These are phyloP conservation scores for Rhodotorula sp. DNA, from an alignment of 1,284 basidiomycete genomes.

Conservation along the genomic window DNA sequence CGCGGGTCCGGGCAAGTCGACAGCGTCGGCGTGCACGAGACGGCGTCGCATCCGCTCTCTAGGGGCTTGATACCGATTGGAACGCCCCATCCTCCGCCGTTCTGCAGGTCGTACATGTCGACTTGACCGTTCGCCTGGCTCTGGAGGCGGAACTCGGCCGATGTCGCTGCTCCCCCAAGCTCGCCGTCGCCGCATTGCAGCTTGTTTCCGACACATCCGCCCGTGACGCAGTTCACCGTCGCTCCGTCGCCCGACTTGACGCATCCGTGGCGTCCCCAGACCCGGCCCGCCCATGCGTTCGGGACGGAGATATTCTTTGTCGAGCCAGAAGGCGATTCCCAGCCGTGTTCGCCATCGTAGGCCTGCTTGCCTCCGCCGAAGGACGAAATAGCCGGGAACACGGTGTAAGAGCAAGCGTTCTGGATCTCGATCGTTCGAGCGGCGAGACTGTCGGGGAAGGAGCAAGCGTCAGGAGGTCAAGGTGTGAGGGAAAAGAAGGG, in stretches of 20 bases:
- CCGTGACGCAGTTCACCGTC: conserved; percentile 17
- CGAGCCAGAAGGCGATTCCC: not conserved
- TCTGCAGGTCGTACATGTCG: conserved; percentile 15
- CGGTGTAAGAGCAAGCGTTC: conserved; percentile 18
- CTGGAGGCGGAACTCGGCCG: conserved; percentile 11
- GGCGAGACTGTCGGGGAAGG: not conserved
- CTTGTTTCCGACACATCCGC: not conserved
- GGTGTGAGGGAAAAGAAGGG: too few species aligned
- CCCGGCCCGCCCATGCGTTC: conserved; percentile 8
- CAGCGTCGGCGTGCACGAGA: conserved; percentile 15
- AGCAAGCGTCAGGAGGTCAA: not conserved
- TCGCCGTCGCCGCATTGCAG: conserved; percentile 11
- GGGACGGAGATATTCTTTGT: conserved; percentile 5
- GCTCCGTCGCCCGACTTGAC: not conserved
- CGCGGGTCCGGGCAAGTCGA: conserved; percentile 12
- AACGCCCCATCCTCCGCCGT: conserved; percentile 19
- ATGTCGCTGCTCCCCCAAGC: conserved; percentile 7
- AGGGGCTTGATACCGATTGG: conserved; percentile 12
- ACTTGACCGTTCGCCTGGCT: conserved; percentile 8
- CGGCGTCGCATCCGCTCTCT: not conserved
- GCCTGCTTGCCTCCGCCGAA: not conserved
- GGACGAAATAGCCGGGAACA: conserved; percentile 8
- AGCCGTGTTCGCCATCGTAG: conserved; percentile 5
- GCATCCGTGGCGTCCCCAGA: conserved; percentile 23
- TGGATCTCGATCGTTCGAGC: conserved; percentile 8